phyloP scores from a whole-genome alignment of 306 rosid species.

The Fagus sylvatica region DNA sequence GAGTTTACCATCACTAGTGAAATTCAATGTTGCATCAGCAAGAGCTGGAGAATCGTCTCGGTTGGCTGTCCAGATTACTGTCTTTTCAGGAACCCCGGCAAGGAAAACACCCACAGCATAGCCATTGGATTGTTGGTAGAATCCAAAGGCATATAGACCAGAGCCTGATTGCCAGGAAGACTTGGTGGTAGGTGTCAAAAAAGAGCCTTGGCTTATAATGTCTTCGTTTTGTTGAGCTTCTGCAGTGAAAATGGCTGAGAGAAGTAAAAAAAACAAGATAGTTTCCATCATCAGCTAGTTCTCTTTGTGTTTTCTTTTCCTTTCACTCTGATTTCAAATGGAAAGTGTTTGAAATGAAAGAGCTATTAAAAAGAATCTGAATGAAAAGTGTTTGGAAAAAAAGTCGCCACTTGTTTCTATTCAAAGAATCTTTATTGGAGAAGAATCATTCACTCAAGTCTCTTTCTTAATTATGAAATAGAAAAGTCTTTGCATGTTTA shows the following conservation, averaged over 20 bases:
- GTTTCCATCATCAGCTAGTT: not conserved
- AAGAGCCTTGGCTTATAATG: constrained; percentile 18
- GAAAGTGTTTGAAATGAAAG: too few species aligned
- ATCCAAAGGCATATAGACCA: constrained; percentile 37
- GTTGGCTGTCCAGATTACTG: not conserved
- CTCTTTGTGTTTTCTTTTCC: not conserved
- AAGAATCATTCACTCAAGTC: too few species aligned
- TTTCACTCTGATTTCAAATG: not conserved
- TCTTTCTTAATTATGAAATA: too few species aligned
- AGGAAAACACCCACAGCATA: constrained; percentile 24
- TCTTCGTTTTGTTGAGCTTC: constrained; percentile 16
- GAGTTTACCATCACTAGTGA: not conserved
- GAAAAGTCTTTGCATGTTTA: too few species aligned
- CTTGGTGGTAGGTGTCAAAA: constrained; percentile 7
- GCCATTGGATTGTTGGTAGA: constrained; percentile 23
- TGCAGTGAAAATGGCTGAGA: not conserved
- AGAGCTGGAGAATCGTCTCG: not conserved
- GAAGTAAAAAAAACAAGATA: not conserved
- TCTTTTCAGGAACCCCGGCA: not conserved
- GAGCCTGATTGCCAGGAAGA: constrained; percentile 33
- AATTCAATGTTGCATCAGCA: not conserved
- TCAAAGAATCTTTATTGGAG: too few species aligned
- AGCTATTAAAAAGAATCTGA: too few species aligned
- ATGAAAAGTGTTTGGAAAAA: too few species aligned
- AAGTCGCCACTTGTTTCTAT: too few species aligned